These are phyloP conservation scores for Populus ilicifolia DNA, from an alignment of 345 rosid genomes.

Conservation along the genomic window DNA sequence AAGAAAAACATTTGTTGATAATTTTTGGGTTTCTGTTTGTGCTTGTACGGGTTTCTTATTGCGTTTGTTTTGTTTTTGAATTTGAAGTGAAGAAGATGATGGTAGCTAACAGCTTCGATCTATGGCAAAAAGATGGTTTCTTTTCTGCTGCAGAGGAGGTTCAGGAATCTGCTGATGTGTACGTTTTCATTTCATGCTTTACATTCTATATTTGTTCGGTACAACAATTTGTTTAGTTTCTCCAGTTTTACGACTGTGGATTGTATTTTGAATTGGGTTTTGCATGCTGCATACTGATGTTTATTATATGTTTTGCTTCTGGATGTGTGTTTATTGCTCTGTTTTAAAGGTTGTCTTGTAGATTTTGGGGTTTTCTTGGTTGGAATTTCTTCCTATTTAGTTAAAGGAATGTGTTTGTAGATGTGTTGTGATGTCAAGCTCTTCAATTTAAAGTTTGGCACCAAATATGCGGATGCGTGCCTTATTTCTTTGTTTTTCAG, in stretches of 20 bases:
- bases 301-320: background rate
- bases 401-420: background rate
- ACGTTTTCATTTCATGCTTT: constrained; percentile 15
- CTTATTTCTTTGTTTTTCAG: background rate
- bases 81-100: constrained; percentile 47
- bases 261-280: background rate
- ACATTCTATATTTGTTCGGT: background rate
- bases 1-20: background rate
- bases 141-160: constrained; percentile 95
- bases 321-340: background rate
- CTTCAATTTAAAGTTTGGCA: background rate
- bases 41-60: background rate
- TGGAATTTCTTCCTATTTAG: no score
- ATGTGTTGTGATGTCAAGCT: background rate
- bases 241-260: background rate
- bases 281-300: background rate
- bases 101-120: constrained; percentile 76
- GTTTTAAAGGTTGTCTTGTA: background rate
- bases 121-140: constrained; percentile 82
- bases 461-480: background rate
- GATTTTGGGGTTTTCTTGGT: background rate
- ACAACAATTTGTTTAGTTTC: background rate
- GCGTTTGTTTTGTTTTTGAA: background rate
- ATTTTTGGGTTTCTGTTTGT: background rate
- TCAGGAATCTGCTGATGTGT: constrained; percentile 85